These are phyloP conservation scores for Boletus coccyginus DNA, from an alignment of 768 basidiomycete species.

Conservation along the genomic window DNA sequence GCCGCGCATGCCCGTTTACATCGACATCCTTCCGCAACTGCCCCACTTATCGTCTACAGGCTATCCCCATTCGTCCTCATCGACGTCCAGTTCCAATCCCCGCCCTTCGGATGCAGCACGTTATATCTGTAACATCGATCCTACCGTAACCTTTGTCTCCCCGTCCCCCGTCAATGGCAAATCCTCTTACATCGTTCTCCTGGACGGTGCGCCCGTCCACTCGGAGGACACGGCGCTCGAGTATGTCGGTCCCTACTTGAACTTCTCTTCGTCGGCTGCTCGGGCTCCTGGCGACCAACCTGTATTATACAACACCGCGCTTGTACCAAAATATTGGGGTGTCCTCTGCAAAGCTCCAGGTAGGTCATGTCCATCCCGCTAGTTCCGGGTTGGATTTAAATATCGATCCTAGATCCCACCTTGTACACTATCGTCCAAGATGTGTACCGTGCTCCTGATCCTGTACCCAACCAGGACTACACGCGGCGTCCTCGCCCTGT, in stretches of 20 bases:
- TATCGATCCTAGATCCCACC: slow-evolving; percentile 54
- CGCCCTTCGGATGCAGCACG: slow-evolving; percentile 40
- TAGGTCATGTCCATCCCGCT: slow-evolving; percentile 28
- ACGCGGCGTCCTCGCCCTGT: slow-evolving; percentile 26
- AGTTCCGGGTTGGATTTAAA: not conserved
- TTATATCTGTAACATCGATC: slow-evolving; percentile 57
- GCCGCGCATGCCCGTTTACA: slow-evolving; percentile 31
- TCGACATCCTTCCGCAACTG: slow-evolving; percentile 31
- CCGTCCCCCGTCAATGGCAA: slow-evolving; percentile 45
- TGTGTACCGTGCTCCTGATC: slow-evolving; percentile 38
- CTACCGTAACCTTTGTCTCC: slow-evolving; percentile 62
- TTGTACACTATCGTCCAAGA: slow-evolving; percentile 66
- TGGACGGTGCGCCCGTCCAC: slow-evolving; percentile 47
- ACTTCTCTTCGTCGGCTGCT: slow-evolving; percentile 29
- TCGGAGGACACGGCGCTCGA: slow-evolving; percentile 44
- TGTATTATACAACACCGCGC: slow-evolving; percentile 54
- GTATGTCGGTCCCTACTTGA: slow-evolving; percentile 29
- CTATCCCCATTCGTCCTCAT: not conserved
- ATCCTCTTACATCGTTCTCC: slow-evolving; percentile 55
- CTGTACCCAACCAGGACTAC: slow-evolving; percentile 18
- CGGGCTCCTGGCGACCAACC: slow-evolving; percentile 25
- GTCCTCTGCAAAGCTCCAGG: slow-evolving; percentile 54
- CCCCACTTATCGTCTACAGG: slow-evolving; percentile 8
- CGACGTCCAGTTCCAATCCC: not conserved
- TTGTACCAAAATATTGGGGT: slow-evolving; percentile 67